phyloP scores from a whole-genome alignment of 352 stramenopile genomes.

The Phytopythium kandeliae region DNA sequence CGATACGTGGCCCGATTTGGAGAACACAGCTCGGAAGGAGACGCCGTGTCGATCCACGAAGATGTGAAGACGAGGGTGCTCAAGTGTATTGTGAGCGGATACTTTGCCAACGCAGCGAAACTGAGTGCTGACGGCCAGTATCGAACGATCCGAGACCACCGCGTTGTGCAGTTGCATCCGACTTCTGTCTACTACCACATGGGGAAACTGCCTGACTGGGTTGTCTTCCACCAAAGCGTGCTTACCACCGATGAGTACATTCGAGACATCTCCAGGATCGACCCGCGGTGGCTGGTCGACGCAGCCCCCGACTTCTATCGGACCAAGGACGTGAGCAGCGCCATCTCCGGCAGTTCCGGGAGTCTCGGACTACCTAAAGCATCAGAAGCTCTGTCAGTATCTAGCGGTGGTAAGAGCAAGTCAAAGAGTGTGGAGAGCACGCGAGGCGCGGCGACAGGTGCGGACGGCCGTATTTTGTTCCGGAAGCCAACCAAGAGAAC shows the following conservation, averaged over 20 bases:
- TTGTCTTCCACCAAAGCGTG: slow-evolving; percentile 98
- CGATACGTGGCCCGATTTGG: slow-evolving; percentile 60
- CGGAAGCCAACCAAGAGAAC: slow-evolving; percentile 39
- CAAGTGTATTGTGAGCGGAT: slow-evolving; percentile 67
- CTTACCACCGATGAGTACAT: slow-evolving; percentile 96
- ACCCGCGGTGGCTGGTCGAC: slow-evolving; percentile 67
- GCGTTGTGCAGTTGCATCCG: slow-evolving; percentile 66
- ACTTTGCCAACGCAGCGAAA: slow-evolving; percentile 96
- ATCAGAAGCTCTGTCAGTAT: slow-evolving; percentile 6
- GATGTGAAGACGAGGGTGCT: slow-evolving; percentile 22
- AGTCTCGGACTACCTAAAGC: slow-evolving; percentile 54
- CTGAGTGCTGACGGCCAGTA: slow-evolving; percentile 88
- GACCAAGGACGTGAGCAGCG: slow-evolving; percentile 59
- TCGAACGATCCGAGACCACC: slow-evolving; percentile 60
- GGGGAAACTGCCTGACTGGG: slow-evolving; percentile 92
- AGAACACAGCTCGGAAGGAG: slow-evolving; percentile 2
- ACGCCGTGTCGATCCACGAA: slow-evolving; percentile 13
- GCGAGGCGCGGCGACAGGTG: slow-evolving; percentile 12
- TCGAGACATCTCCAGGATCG: slow-evolving; percentile 60
- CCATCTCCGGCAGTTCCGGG: slow-evolving; percentile 62
- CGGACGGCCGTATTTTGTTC: slow-evolving; percentile 64
- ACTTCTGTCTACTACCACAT: slow-evolving; percentile 73
- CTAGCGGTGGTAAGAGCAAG: slow-evolving; percentile 15
- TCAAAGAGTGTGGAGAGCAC: slow-evolving; percentile 8
- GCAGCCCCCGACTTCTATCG: slow-evolving; percentile 71